Evolutionary conservation across 352 stramenopile species (phyloP).

Genomic region (Aphanomyces astaci): DNA sequence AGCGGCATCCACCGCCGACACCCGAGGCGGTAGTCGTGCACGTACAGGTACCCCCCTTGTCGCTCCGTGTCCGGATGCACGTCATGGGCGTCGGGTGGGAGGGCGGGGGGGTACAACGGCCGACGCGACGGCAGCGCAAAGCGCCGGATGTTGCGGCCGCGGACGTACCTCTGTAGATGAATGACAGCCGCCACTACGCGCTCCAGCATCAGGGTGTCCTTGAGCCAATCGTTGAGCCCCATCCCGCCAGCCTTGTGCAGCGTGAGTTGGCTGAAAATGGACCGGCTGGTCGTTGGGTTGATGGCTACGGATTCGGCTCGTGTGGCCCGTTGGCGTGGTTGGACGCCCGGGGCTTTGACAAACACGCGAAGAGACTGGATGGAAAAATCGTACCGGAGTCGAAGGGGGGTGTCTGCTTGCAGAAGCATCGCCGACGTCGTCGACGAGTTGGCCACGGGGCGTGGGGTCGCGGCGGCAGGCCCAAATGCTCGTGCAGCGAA

Average conservation of each 20-base stretch:
- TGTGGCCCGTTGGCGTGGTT: background rate
- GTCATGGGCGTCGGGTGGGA: background rate
- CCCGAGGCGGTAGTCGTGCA: constrained; percentile 10
- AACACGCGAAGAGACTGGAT: constrained; percentile 4
- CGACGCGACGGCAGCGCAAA: background rate
- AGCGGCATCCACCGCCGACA: constrained; percentile 12
- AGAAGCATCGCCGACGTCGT: background rate
- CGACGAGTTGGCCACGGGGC: background rate
- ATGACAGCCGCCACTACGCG: background rate
- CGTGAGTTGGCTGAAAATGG: constrained; percentile 21
- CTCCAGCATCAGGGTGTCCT: constrained; percentile 10
- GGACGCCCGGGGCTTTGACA: constrained; percentile 13
- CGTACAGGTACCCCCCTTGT: constrained; percentile 13
- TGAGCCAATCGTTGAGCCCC: constrained; percentile 16
- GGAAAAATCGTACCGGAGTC: constrained; percentile 10
- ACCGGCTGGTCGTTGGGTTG: background rate
- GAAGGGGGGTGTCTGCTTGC: background rate
- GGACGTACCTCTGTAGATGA: constrained; percentile 15
- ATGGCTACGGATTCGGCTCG: background rate
- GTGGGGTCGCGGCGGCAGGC: background rate
- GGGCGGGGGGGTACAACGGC: background rate
- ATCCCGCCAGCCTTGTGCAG: constrained; percentile 13
- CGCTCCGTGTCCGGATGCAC: background rate
- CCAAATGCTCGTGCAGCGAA: constrained; percentile 11
- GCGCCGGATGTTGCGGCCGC: background rate